phyloP scores from a whole-genome alignment of 176 grass and related monocot genomes.

The Phragmites australis region DNA sequence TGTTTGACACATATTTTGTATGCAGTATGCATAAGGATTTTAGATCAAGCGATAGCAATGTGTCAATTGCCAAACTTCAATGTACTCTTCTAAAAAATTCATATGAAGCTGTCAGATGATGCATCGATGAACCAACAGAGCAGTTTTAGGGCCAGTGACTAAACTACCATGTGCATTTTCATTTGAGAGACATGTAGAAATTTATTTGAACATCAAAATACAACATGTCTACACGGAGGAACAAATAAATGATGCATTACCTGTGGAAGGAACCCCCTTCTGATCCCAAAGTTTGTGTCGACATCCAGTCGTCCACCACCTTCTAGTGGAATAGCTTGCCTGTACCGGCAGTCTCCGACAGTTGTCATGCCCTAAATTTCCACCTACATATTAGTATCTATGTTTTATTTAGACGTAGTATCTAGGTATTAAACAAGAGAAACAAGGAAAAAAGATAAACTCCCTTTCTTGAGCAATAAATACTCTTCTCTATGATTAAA shows the following conservation, averaged over 20 bases:
- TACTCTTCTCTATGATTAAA: not conserved
- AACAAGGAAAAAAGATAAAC: not conserved
- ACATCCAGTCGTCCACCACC: constrained; percentile 66
- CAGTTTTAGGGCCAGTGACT: not conserved
- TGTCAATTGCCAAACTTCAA: not conserved
- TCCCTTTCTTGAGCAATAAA: constrained; percentile 8
- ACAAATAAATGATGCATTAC: constrained; percentile 36
- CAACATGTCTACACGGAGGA: too few species aligned
- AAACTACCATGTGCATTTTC: not conserved
- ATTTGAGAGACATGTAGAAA: not conserved
- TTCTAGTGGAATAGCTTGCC: constrained; percentile 74
- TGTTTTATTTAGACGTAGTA: too few species aligned
- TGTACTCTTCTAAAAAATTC: not conserved
- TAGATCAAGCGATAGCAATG: not conserved
- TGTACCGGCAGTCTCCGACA: constrained; percentile 58
- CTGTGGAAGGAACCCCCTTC: constrained; percentile 84
- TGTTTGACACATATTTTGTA: not conserved
- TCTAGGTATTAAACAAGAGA: constrained; percentile 10
- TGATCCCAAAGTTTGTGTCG: constrained; percentile 58
- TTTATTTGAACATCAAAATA: constrained; percentile 3
- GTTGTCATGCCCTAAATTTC: constrained; percentile 69
- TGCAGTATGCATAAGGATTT: not conserved
- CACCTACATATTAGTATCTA: constrained; percentile 21
- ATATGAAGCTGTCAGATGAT: not conserved
- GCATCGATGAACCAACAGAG: not conserved